phyloP scores from a whole-genome alignment of 495 filamentous ascomycete species.

The Astrothelium macrocarpum region DNA sequence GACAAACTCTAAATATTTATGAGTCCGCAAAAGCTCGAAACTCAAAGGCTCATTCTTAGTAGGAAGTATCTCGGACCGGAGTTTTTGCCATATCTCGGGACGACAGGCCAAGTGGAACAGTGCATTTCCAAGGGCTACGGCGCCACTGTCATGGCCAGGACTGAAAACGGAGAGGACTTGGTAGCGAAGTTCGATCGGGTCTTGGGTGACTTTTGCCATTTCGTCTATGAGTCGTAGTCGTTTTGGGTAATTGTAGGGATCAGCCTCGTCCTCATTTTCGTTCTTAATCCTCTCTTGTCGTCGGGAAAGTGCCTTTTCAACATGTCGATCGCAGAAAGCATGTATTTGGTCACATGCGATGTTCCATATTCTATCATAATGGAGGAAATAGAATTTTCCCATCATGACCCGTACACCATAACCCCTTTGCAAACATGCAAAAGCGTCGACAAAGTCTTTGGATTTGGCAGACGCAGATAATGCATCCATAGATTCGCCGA shows the following conservation, averaged over 20 bases:
- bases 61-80: not conserved
- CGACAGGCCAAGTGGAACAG: slow-evolving; percentile 10
- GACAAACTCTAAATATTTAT: slow-evolving; percentile 27
- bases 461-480: slow-evolving; percentile 20
- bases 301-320: slow-evolving; percentile 23
- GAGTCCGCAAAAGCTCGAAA: slow-evolving; percentile 17
- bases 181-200: slow-evolving; percentile 26
- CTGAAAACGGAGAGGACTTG: slow-evolving; percentile 31
- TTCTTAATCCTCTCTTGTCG: not conserved
- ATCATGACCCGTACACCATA: not conserved
- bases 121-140: slow-evolving; percentile 20
- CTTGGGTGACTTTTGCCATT: slow-evolving; percentile 29
- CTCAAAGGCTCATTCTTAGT: slow-evolving; percentile 10
- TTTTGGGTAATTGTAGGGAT: slow-evolving; percentile 13
- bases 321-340: slow-evolving; percentile 40
- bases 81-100: not conserved
- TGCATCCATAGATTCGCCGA: slow-evolving; percentile 47
- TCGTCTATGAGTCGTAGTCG: slow-evolving; percentile 31
- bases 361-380: not conserved
- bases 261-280: not conserved
- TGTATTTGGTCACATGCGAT: slow-evolving; percentile 23
- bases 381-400: not conserved
- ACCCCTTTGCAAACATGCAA: not conserved
- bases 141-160: slow-evolving; percentile 36
- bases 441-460: slow-evolving; percentile 4